Conservation (phyloP, 2,329 filamentous ascomycete species). For the Chaetoscypha palmicola region DNA sequence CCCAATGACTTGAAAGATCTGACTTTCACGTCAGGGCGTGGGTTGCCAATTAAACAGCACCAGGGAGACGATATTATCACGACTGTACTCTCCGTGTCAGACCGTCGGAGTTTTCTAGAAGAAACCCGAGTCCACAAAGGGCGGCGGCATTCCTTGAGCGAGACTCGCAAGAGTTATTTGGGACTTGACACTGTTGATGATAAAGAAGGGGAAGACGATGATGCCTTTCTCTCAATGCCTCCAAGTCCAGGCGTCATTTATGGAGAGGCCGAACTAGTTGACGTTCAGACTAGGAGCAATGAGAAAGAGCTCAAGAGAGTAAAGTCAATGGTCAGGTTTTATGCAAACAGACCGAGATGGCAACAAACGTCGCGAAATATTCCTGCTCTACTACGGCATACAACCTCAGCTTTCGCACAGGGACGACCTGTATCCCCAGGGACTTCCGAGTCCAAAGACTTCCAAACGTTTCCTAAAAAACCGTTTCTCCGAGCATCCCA, state of each 20-base stretch:
- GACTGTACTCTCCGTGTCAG: slow-evolving; percentile 17
- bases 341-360: slow-evolving; percentile 8
- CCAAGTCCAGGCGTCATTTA: slow-evolving; percentile 18
- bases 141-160: slow-evolving; percentile 5
- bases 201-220: slow-evolving; percentile 13
- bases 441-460: slow-evolving; percentile 3
- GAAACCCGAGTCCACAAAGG: neutral
- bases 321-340: slow-evolving; percentile 18
- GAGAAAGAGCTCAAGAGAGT: slow-evolving; percentile 13
- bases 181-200: slow-evolving; percentile 4
- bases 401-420: slow-evolving; percentile 15
- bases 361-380: neutral
- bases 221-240: slow-evolving; percentile 13
- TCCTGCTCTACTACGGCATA: slow-evolving; percentile 11
- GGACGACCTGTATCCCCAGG: slow-evolving; percentile 2
- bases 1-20: neutral
- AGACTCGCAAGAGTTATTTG: slow-evolving; percentile 1
- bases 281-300: slow-evolving; percentile 21
- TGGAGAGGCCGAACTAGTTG: slow-evolving; percentile 28
- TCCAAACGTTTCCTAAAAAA: slow-evolving; percentile 23
- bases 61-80: slow-evolving; percentile 17
- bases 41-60: neutral
- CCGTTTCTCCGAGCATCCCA: slow-evolving; percentile 28
- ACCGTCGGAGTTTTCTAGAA: slow-evolving; percentile 1
- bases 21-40: neutral